Percentiles rank a stretch among this genome's conserved stretches.
Conservation (phyloP, 2,329 filamentous ascomycete genomes). For the Magnaporthiopsis poae region DNA sequence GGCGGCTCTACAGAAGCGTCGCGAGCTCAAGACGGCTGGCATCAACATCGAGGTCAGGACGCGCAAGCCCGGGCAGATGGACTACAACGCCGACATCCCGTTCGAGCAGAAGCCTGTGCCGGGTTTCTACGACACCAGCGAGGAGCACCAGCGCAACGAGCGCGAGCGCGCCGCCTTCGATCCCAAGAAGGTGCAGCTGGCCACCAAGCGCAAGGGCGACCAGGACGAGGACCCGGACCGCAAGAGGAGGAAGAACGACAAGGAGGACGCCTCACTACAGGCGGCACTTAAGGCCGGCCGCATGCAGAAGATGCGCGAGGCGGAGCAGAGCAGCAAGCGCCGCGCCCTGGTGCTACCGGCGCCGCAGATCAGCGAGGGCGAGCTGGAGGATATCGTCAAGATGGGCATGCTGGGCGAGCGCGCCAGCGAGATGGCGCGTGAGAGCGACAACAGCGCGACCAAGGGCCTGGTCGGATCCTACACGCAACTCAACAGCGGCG, state of each 20-base stretch:
- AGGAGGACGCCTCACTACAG: conserved; percentile 68
- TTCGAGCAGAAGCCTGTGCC: conserved; percentile 85
- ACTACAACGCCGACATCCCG: conserved; percentile 97
- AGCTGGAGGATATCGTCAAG: conserved; percentile 96
- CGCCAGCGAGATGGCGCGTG: conserved; percentile 63
- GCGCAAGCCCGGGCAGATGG: conserved; percentile 92
- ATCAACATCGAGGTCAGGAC: conserved; percentile 96
- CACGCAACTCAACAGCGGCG: conserved; percentile 65
- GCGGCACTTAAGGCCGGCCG: conserved; percentile 89
- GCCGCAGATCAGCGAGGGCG: conserved; percentile 83
- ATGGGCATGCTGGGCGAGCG: conserved; percentile 91
- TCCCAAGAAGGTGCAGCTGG: conserved; percentile 81
- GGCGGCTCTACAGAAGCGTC: conserved; percentile 83
- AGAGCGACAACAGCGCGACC: conserved; percentile 75
- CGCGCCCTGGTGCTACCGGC: conserved; percentile 71
- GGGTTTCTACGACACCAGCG: conserved; percentile 87
- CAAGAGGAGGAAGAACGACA: conserved; percentile 83
- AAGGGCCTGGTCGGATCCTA: conserved; percentile 74
- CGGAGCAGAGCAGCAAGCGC: conserved; percentile 91
- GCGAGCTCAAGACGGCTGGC: conserved; percentile 91
- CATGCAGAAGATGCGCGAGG: conserved; percentile 87
- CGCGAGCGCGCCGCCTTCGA: conserved; percentile 76
- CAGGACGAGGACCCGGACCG: conserved; percentile 69
- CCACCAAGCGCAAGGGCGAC: conserved; percentile 80
- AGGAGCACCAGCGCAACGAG: conserved; percentile 75